phyloP scores from a whole-genome alignment of 2,329 filamentous ascomycete genomes.

The Fusarium nodosum region DNA sequence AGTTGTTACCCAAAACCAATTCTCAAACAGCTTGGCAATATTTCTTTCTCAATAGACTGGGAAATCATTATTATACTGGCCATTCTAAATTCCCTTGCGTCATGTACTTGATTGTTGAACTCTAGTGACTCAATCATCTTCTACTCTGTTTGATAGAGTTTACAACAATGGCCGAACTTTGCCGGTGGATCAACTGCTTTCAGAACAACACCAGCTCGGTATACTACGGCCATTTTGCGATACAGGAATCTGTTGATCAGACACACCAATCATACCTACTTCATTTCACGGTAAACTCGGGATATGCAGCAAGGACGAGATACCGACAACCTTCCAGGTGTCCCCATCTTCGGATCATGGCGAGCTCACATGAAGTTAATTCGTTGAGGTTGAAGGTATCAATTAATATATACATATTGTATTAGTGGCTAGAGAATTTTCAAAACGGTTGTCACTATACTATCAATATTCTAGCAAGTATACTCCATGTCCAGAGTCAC shows the following conservation, averaged over 20 bases:
- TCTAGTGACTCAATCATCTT: not conserved
- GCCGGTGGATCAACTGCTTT: not conserved
- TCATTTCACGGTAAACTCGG: not conserved
- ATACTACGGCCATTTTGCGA: constrained; percentile 13
- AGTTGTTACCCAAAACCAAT: not conserved
- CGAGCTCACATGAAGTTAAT: rapidly evolving
- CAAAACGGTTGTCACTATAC: no score
- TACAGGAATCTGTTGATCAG: not conserved
- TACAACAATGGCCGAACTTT: constrained; percentile 18
- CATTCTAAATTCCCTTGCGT: not conserved
- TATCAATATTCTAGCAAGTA: constrained; percentile 38
- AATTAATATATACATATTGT: not conserved
- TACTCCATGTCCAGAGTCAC: constrained; percentile 54
- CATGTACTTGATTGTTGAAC: not conserved
- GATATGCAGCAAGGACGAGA: not conserved
- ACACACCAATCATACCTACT: not conserved
- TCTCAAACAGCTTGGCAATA: not conserved
- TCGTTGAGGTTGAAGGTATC: not conserved
- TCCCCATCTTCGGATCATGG: not conserved
- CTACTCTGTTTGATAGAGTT: not conserved
- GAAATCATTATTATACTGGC: not conserved
- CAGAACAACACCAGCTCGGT: not conserved
- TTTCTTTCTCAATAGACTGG: not conserved
- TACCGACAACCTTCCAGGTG: rapidly evolving
- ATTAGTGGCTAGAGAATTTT: no score